Evolutionary conservation across 768 basidiomycete genomes (phyloP).

Genomic region (Boletus speciosus): DNA sequence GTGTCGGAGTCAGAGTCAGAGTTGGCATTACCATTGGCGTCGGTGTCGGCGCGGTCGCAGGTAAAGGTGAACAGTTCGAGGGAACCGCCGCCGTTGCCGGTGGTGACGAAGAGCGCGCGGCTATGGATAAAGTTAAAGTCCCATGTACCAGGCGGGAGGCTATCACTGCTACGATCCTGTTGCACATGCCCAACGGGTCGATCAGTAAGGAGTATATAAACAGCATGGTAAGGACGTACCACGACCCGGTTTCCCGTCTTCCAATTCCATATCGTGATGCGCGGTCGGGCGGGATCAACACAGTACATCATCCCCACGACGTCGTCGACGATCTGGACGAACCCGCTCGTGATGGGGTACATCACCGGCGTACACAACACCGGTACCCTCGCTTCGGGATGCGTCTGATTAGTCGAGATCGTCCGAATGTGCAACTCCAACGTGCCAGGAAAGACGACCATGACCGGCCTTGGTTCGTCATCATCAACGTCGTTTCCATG

Average conservation of each 20-base stretch:
- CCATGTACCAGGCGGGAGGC: conserved; percentile 29
- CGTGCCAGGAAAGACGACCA: conserved; percentile 2
- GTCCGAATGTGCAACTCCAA: conserved; percentile 44
- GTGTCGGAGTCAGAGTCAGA: background rate
- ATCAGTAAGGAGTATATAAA: background rate
- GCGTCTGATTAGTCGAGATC: conserved; percentile 30
- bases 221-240: conserved; percentile 30
- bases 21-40: background rate
- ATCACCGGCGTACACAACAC: conserved; percentile 25
- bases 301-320: conserved; percentile 48
- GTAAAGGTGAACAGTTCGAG: conserved; percentile 44
- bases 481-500: background rate
- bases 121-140: conserved; percentile 49
- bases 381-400: conserved; percentile 39
- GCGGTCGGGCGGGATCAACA: conserved; percentile 22
- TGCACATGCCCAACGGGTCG: too few relatives aligned
- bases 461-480: conserved; percentile 7
- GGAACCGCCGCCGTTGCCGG: conserved; percentile 29
- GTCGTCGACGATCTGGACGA: conserved; percentile 53
- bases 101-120: conserved; percentile 43
- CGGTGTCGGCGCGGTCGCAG: conserved; percentile 2
- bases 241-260: conserved; percentile 31
- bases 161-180: conserved; percentile 28
- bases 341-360: conserved; percentile 28
- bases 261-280: conserved; percentile 50